Evolutionary conservation across 805 yeast genomes (phyloP).

Genomic region (Nakazawaea populi): DNA sequence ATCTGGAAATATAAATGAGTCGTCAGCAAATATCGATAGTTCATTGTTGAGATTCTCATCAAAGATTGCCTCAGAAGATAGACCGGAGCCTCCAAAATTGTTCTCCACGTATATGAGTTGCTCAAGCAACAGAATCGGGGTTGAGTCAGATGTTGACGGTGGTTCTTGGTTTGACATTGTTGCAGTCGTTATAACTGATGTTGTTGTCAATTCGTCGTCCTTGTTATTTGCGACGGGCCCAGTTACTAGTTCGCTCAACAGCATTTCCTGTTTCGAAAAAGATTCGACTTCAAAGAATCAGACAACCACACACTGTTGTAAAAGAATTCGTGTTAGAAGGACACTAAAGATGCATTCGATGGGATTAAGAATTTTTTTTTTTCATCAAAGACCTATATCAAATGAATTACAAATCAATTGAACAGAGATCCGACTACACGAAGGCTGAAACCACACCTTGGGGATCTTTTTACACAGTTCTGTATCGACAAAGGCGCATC

Average conservation of each 20-base stretch:
- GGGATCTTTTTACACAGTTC: not conserved
- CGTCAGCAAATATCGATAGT: conserved; percentile 78
- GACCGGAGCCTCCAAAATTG: not conserved
- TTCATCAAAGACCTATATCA: too few species aligned
- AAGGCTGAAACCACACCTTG: not conserved
- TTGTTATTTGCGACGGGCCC: not conserved
- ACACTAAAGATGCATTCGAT: too few species aligned
- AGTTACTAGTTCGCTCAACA: not conserved
- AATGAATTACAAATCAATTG: too few species aligned
- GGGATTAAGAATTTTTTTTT: too few species aligned
- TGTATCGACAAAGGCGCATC: not conserved
- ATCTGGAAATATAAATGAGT: conserved; percentile 73
- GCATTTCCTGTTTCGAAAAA: too few species aligned
- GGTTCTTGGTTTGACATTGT: not conserved
- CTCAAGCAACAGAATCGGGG: conserved; percentile 1
- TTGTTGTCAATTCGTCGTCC: too few species aligned
- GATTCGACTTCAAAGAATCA: too few species aligned
- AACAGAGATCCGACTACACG: not conserved
- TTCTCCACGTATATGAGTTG: conserved; percentile 4
- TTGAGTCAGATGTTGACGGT: conserved; percentile 1
- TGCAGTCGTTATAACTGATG: not conserved
- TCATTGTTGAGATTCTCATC: conserved; percentile 55
- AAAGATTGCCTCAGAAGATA: conserved; percentile 19
- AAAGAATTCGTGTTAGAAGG: too few species aligned
- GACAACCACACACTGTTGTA: too few species aligned